These are phyloP conservation scores for Mortierella sp. DNA, from an alignment of 371 early-diverging fungal genomes.

Conservation along the genomic window DNA sequence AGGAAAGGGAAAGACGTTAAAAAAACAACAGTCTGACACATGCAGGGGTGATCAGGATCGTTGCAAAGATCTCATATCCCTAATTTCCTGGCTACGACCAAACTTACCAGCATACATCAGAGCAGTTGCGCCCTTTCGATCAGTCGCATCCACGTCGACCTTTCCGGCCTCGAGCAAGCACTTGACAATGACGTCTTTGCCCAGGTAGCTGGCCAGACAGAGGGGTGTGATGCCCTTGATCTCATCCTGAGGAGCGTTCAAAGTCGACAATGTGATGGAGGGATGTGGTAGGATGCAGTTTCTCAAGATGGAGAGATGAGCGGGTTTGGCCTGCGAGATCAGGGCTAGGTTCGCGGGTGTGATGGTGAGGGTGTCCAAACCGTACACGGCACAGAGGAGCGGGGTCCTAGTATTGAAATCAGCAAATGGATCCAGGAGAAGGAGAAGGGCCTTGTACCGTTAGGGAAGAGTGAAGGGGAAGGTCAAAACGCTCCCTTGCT, in stretches of 20 bases:
- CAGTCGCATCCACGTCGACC: conserved; percentile 73
- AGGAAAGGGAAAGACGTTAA: too few relatives aligned
- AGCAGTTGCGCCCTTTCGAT: conserved; percentile 78
- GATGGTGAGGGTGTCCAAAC: conserved; percentile 66
- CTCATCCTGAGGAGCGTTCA: conserved; percentile 74
- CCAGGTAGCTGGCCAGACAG: conserved; percentile 79
- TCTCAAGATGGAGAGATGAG: conserved; percentile 67
- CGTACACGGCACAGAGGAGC: conserved; percentile 66
- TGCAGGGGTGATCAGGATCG: too few relatives aligned
- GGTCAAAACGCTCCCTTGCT: too few relatives aligned
- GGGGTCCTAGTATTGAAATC: conserved; percentile 59
- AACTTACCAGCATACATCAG: conserved; percentile 84
- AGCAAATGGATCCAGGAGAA: neutral
- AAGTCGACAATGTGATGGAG: conserved; percentile 61
- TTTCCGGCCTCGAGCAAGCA: conserved; percentile 72
- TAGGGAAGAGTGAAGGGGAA: neutral
- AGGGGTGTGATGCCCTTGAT: conserved; percentile 78
- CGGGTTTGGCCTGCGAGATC: conserved; percentile 65
- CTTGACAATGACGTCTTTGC: conserved; percentile 71
- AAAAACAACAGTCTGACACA: too few relatives aligned
- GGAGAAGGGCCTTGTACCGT: too few relatives aligned
- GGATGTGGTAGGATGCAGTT: conserved; percentile 67
- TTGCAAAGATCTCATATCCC: too few relatives aligned
- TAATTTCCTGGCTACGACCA: too few relatives aligned
- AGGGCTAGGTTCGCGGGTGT: conserved; percentile 68